These are phyloP conservation scores for Quercus glauca DNA, from an alignment of 306 rosid genomes.

Conservation along the genomic window DNA sequence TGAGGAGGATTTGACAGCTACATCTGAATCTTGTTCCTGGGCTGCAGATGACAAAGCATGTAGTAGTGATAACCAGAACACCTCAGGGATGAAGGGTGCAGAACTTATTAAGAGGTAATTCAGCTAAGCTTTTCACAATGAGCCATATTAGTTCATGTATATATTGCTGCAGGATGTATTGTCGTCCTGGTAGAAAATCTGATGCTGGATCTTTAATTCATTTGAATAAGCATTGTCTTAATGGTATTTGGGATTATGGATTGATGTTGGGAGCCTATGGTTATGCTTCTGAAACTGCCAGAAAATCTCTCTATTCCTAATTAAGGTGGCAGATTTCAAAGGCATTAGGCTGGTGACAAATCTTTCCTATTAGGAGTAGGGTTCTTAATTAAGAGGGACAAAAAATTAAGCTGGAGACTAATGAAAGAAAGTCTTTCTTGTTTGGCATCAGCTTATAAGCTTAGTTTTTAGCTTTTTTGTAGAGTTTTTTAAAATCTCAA, in stretches of 20 bases:
- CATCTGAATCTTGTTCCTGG: slow-evolving; percentile 80
- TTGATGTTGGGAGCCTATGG: not conserved
- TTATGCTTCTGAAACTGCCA: not conserved
- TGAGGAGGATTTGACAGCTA: slow-evolving; percentile 48
- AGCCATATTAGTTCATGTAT: not conserved
- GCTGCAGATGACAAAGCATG: slow-evolving; percentile 72
- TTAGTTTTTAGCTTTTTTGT: no score
- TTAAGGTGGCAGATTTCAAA: not conserved
- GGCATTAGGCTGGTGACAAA: not conserved
- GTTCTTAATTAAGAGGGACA: not conserved
- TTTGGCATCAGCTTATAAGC: no score
- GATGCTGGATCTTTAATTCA: not conserved
- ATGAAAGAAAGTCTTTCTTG: not conserved
- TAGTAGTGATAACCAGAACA: slow-evolving; percentile 73
- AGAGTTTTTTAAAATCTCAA: no score
- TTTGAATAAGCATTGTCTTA: not conserved
- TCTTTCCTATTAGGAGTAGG: not conserved
- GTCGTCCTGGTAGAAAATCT: not conserved
- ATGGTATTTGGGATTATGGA: not conserved
- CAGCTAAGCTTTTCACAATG: not conserved
- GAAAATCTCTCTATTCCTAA: not conserved
- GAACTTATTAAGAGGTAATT: slow-evolving; percentile 52
- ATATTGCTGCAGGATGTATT: not conserved
- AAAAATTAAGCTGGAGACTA: not conserved
- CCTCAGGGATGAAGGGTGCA: slow-evolving; percentile 45